Evolutionary conservation across 176 grass and related monocot genomes (phyloP).

Genomic region (Aegilops longissima): DNA sequence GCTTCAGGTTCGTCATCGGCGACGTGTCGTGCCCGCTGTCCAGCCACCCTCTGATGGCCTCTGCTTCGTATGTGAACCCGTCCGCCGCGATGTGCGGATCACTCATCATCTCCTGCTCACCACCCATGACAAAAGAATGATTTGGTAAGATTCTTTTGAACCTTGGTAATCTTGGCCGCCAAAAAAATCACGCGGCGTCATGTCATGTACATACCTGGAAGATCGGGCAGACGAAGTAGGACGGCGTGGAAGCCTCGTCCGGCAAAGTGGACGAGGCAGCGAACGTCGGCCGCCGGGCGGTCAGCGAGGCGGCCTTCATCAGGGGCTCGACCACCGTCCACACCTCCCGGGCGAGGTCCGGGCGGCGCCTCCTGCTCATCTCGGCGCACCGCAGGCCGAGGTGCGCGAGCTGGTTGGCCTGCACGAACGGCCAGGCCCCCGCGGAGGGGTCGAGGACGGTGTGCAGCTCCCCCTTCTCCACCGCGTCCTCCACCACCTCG

Average conservation of each 20-base stretch:
- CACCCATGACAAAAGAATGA: not conserved
- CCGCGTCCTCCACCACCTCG: constrained; percentile 47
- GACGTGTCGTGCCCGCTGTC: constrained; percentile 51
- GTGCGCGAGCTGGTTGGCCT: constrained; percentile 68
- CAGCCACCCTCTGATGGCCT: constrained; percentile 64
- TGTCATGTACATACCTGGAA: constrained; percentile 44
- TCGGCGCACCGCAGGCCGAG: constrained; percentile 60
- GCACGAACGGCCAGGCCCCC: constrained; percentile 72
- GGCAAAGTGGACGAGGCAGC: not conserved
- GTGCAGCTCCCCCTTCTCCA: constrained; percentile 60
- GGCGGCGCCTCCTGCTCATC: constrained; percentile 44
- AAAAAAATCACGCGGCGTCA: not conserved
- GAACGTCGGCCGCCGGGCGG: not conserved
- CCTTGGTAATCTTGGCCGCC: not conserved
- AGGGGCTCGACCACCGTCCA: constrained; percentile 54
- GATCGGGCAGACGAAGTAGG: constrained; percentile 76
- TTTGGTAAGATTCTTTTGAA: not conserved
- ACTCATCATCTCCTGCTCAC: constrained; percentile 62
- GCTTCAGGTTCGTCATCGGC: constrained; percentile 71
- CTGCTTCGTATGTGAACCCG: constrained; percentile 67
- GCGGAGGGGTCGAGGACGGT: constrained; percentile 51
- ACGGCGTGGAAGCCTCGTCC: constrained; percentile 34
- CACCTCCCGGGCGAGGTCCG: constrained; percentile 47
- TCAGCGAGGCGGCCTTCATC: constrained; percentile 45
- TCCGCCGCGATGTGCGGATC: constrained; percentile 72